Evolutionary conservation across 2,329 filamentous ascomycete species (phyloP), one percentile per base, ranked within the genome.

Genomic region (Alternaria arborescens): DNA sequence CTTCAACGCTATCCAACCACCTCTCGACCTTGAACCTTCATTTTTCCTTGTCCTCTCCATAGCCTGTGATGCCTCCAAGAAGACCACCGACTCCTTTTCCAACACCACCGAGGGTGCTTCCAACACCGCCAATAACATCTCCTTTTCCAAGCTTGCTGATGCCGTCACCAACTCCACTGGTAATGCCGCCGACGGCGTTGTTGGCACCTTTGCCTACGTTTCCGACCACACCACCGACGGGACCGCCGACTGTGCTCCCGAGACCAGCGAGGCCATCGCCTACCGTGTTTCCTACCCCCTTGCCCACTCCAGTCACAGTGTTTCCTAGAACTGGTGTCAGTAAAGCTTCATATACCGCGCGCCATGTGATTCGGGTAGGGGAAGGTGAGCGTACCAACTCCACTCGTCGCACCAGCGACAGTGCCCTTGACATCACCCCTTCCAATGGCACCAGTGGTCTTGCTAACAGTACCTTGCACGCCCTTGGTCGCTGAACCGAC

Each of bases 71-170:
- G 5, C 77, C 76, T 3, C 73, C 74, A 5, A 78, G 47, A n/a
- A 80, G 60, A 1, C 78, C 78, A 4, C 77, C 75, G 46, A 80
- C 72, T 1, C 77, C 77, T 42, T 69, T 73, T 1, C 71, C 69
- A 0, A 82, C 80, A 24, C 81, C 81, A 14, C 80, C 80, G 18
- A 81, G 70, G 6, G 77, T 80, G 12, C 75, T 79, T 7, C 79
- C 77, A 7, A 82, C 63, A 3, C 80, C 80, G 2, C 81, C 81
- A 24, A 82, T 70, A 2, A 83, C 68, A 67, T 83, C 79, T 1
- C 81, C 81, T 47, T 78, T 79, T 1, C 81, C 80, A 2, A 83
- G 53, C 63, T 81, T 81, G 3, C 77, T 78, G 5, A 83, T 79
- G 1, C 81, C 80, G n/a, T 80, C 79, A 5, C 81, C 81, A 3